Evolutionary conservation across 78 protist genomes (phyloP).

Genomic region (Cyanophora paradoxa): DNA sequence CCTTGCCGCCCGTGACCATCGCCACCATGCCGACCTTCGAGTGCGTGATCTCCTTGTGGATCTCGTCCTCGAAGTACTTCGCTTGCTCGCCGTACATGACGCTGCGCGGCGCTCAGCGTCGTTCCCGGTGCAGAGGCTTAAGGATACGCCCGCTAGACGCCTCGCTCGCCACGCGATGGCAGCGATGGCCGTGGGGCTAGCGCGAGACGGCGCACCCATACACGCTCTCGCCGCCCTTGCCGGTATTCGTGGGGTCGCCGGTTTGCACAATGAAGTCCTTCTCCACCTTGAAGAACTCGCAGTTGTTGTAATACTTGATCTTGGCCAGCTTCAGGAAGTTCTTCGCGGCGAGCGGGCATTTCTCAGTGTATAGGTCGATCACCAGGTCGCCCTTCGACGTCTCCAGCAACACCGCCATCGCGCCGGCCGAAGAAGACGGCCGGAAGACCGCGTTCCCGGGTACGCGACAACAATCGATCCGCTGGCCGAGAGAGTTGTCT

Average conservation of each 20-base stretch:
- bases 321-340: conserved; percentile 92
- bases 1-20: conserved; percentile 25
- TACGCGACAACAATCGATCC: too few species aligned
- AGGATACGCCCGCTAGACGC: not conserved
- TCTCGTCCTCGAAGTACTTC: conserved; percentile 76
- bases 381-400: conserved; percentile 90
- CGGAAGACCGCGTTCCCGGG: too few species aligned
- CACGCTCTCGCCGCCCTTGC: conserved; percentile 76
- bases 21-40: conserved; percentile 35
- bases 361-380: conserved; percentile 78
- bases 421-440: too few species aligned
- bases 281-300: conserved; percentile 77
- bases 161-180: too few species aligned
- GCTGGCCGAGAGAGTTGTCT: too few species aligned
- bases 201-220: too few species aligned
- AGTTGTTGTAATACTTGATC: conserved; percentile 88
- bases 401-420: conserved; percentile 78
- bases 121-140: not conserved
- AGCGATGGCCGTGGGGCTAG: too few species aligned
- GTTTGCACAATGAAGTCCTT: conserved; percentile 71
- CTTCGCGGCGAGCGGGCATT: conserved; percentile 62
- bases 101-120: too few species aligned
- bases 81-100: conserved; percentile 58
- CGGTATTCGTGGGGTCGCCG: conserved; percentile 91
- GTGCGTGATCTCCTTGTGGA: conserved; percentile 29